Evolutionary conservation across 768 basidiomycete genomes (phyloP).

Genomic region (Pleurotus giganteus): DNA sequence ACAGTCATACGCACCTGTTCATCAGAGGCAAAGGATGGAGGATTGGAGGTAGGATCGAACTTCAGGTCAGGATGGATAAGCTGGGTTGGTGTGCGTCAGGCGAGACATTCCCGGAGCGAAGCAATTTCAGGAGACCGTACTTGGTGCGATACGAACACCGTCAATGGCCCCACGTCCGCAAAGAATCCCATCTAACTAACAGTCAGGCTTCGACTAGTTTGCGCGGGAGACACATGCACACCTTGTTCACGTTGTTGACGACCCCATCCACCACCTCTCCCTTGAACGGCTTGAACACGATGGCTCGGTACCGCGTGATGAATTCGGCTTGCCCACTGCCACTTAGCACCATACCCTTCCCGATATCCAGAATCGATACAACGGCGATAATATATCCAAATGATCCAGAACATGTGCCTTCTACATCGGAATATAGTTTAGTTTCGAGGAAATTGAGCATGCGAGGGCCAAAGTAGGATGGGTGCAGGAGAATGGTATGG

Average conservation of each 20-base stretch:
- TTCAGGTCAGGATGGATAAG: conserved; percentile 92
- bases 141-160: conserved; percentile 95
- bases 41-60: conserved; percentile 95
- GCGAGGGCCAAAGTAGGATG: conserved; percentile 96
- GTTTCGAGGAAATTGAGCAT: conserved; percentile 92
- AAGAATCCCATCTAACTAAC: conserved; percentile 92
- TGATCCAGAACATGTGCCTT: conserved; percentile 94
- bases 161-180: conserved; percentile 91
- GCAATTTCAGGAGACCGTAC: conserved; percentile 40
- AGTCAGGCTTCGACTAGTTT: not conserved
- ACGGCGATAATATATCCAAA: conserved; percentile 95
- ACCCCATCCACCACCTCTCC: conserved; percentile 97
- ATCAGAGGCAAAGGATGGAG: conserved; percentile 93
- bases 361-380: conserved; percentile 86
- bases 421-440: conserved; percentile 93
- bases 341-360: conserved; percentile 87
- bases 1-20: conserved; percentile 77
- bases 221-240: conserved; percentile 31
- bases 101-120: conserved; percentile 4
- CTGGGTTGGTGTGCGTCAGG: conserved; percentile 34
- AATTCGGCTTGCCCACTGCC: conserved; percentile 97
- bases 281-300: conserved; percentile 99
- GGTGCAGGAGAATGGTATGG: conserved; percentile 96
- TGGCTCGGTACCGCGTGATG: conserved; percentile 88
- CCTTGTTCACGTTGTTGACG: conserved; percentile 95